phyloP scores from a whole-genome alignment of 768 basidiomycete species.

The Psilocybe subaeruginosa region DNA sequence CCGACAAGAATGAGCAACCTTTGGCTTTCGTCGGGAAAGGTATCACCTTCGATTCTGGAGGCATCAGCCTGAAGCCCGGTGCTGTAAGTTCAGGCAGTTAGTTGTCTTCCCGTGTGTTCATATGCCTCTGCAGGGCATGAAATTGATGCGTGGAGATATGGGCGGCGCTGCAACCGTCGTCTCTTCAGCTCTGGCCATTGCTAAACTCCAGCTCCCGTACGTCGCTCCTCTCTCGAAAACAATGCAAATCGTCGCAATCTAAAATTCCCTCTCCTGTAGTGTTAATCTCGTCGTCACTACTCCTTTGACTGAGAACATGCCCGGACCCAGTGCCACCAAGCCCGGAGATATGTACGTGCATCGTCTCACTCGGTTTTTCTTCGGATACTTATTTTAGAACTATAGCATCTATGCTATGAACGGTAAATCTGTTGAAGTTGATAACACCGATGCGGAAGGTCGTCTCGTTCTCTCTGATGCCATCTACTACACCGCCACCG shows the following conservation, averaged over 20 bases:
- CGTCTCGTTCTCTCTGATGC: slow-evolving; percentile 82
- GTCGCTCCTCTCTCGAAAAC: slow-evolving; percentile 24
- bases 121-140: slow-evolving; percentile 60
- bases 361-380: neutral
- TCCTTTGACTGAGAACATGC: slow-evolving; percentile 87
- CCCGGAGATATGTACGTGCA: slow-evolving; percentile 79
- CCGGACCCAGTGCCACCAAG: slow-evolving; percentile 72
- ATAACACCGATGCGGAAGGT: slow-evolving; percentile 88
- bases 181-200: slow-evolving; percentile 74
- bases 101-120: neutral
- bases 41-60: slow-evolving; percentile 89
- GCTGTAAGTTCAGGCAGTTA: slow-evolving; percentile 44
- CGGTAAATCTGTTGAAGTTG: slow-evolving; percentile 84
- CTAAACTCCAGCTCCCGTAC: slow-evolving; percentile 80
- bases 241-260: neutral
- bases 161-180: slow-evolving; percentile 85
- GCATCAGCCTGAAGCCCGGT: slow-evolving; percentile 83
- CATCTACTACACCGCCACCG: slow-evolving; percentile 78
- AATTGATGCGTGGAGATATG: slow-evolving; percentile 88
- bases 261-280: slow-evolving; percentile 34
- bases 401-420: slow-evolving; percentile 83
- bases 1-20: slow-evolving; percentile 56
- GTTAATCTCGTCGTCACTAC: slow-evolving; percentile 76
- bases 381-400: neutral
- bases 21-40: slow-evolving; percentile 86